Conservation (phyloP, 2,329 filamentous ascomycete species). For the Tricladium varicosporioides region DNA sequence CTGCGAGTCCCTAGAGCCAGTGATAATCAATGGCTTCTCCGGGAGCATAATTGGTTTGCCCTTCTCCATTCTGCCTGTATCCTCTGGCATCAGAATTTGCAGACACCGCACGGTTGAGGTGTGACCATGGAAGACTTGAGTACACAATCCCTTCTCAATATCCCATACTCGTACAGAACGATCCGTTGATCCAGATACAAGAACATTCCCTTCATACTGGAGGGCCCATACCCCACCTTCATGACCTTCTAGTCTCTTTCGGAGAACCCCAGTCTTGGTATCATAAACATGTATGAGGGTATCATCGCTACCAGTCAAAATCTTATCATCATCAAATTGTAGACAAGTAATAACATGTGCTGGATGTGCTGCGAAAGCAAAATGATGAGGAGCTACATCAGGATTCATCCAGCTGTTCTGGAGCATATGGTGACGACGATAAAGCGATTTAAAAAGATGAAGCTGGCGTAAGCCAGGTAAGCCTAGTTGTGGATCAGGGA, state of each 20-base stretch:
- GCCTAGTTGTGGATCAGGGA: conserved; percentile 79
- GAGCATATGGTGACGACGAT: conserved; percentile 89
- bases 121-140: conserved; percentile 95
- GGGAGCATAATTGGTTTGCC: conserved; percentile 85
- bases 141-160: conserved; percentile 87
- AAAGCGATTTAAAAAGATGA: conserved; percentile 94
- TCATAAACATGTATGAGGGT: conserved; percentile 98
- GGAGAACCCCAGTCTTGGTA: conserved; percentile 85
- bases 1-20: conserved; percentile 91
- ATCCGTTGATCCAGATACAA: conserved; percentile 96
- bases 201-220: conserved; percentile 90
- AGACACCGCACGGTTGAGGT: conserved; percentile 95
- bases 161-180: conserved; percentile 99
- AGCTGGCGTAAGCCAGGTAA: conserved; percentile 75
- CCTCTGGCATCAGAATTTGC: conserved; percentile 86
- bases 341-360: conserved; percentile 96
- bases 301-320: conserved; percentile 95
- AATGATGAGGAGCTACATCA: conserved; percentile 79
- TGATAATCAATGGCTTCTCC: conserved; percentile 93
- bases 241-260: conserved; percentile 83
- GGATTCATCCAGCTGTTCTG: conserved; percentile 89
- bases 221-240: conserved; percentile 97
- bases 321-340: conserved; percentile 97
- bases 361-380: conserved; percentile 95
- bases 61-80: conserved; percentile 68